Evolutionary conservation across 495 filamentous ascomycete species (phyloP), one percentile per base, ranked within the genome.

Genomic region (Aspergillus wentii): DNA sequence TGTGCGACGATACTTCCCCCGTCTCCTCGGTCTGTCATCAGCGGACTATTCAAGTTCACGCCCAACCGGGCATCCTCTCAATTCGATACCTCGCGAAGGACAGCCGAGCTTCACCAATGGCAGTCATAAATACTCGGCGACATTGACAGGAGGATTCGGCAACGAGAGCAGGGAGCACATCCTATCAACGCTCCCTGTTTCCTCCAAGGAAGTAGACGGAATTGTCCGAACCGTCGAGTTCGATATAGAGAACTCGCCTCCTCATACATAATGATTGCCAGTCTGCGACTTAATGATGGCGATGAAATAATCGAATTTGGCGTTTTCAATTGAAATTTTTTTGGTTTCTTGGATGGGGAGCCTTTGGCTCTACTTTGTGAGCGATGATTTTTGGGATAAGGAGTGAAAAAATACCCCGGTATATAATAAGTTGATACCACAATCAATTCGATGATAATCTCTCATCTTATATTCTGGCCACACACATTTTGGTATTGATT

Each of bases 181-280:
- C 6, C 44, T 62, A 5, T 30, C 46, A n/a, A n/a, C n/a, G n/a
- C n/a, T n/a, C n/a, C n/a, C n/a, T n/a, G n/a, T n/a, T n/a, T n/a
- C n/a, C n/a, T 7, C 25, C 13, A 36, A 31, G 39, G 17, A 52
- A 27, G 22, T 18, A 5, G 51, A 52, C 8, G 59, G 56, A 5
- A 62, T 62, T 18, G 35, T 59, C 20, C 56, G 47, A 10, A 62
- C 59, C 2, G 49, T 62, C 9, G 56, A 59, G 30, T 59, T 62
- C 27, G 49, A 62, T 30, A 44, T 62, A 30, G 47, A 59, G 30
- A 52, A 58, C 26, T 44, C 49, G 22, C 33, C 26, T 3, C 7
- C 22, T 16, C 31, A 18, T 2, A 14, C 21, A 27, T 43, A 21
- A 44, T 35, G n/a, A 25, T 21, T 31, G 10, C 20, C 19, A 21